Evolutionary conservation across 2,329 filamentous ascomycete genomes (phyloP).

Genomic region (Penicillium sp.): DNA sequence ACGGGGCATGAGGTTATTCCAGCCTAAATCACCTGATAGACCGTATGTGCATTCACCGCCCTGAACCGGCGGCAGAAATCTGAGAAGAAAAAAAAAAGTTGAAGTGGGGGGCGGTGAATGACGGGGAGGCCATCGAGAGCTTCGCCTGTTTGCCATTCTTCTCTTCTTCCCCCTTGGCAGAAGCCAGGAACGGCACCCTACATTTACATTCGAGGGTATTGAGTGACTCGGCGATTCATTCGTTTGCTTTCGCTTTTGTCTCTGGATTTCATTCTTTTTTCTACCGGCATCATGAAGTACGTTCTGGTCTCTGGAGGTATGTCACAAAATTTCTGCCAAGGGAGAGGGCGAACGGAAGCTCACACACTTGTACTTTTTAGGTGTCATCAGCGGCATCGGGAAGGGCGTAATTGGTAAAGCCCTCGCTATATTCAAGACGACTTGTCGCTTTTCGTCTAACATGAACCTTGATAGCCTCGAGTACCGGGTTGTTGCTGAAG

Average conservation of each 20-base stretch:
- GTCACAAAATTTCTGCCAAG: conserved; percentile 23
- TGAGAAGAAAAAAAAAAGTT: no score
- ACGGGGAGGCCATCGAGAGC: no score
- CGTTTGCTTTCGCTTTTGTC: no score
- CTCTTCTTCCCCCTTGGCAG: no score
- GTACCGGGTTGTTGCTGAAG: conserved; percentile 32
- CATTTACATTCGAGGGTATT: no score
- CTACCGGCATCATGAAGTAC: conserved; percentile 66
- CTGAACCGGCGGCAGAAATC: conserved; percentile 3
- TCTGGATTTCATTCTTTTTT: no score
- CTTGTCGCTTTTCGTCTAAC: conserved; percentile 1
- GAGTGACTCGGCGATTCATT: no score
- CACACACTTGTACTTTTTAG: conserved; percentile 24
- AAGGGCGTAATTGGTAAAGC: conserved; percentile 67
- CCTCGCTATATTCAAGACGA: conserved; percentile 1
- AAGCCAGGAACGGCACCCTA: no score
- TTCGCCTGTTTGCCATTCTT: no score
- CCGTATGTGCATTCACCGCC: conserved; percentile 4
- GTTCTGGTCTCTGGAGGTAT: conserved; percentile 75
- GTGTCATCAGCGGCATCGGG: conserved; percentile 52
- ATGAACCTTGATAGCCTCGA: conserved; percentile 48
- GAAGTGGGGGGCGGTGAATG: conserved; percentile 3
- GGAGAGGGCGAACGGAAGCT: neutral
- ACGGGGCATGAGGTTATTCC: conserved; percentile 25
- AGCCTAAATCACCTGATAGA: conserved; percentile 25